Evolutionary conservation across 2,329 filamentous ascomycete species (phyloP), one percentile per base, ranked within the genome.

Genomic region (Penicillium sp.): DNA sequence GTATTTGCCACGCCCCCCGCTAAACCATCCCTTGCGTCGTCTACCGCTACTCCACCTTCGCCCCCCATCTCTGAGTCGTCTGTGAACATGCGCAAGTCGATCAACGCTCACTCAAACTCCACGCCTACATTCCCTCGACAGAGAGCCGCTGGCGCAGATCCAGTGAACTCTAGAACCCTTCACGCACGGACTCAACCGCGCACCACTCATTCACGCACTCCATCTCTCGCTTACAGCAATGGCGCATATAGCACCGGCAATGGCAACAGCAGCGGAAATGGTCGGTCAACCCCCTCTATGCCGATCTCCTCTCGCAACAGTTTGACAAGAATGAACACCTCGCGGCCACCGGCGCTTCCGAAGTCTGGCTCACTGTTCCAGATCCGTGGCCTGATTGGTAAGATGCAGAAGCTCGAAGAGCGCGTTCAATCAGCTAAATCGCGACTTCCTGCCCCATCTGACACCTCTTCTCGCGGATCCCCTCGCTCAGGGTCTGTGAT

Each of bases 391-490:
- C 86, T 99, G 62, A 96, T 95, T 56, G 92, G 91, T 29, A 94
- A 97, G 76, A 97, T 97, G 92, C 91, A 97, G 75, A 90, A 91
- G 64, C 86, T 99, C 59, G 94, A 97, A 73, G 90, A 94, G 61
- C 85, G 94, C 43, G 93, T 99, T 10, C 92, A 97, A 59, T 91
- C 88, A 24, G 94, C 89, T 18, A 87, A 92, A 64, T 97, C 93
- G 38, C 96, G 94, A 75, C 83, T 99, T 20, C 94, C 94, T 2
- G 90, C 89, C 1, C 90, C 92, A 2, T 82, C 85, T 8, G 82
- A 80, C 53, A 94, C 89, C 0, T 92, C 92, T 5, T 91, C 92
- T 18, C 86, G 88, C 46, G 82, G 84, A 5, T 96, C 92, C n/a
- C 91, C 92, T 22, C 84, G 90, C 47, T 79, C 76, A 56, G 78